Conservation (phyloP, 148 eudicot species). For the Rheum nobile region DNA sequence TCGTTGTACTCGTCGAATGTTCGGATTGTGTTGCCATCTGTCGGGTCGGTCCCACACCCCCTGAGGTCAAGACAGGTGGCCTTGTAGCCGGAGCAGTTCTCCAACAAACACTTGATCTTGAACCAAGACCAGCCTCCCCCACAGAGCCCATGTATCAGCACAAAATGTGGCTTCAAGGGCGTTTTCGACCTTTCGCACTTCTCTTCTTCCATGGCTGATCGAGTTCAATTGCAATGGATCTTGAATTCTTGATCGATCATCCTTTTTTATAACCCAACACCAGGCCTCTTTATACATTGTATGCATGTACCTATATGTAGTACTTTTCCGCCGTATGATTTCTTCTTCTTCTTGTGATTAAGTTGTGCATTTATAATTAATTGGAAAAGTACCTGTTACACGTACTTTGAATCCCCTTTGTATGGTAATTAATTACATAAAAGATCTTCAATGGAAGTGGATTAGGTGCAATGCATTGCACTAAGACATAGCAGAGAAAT, state of each 20-base stretch:
- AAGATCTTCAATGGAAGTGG: not conserved
- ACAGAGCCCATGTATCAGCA: conserved; percentile 58
- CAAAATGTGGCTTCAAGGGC: conserved; percentile 37
- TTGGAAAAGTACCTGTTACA: not conserved
- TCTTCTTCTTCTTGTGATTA: too few species aligned
- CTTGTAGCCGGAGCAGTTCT: conserved; percentile 37
- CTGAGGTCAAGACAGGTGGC: conserved; percentile 67
- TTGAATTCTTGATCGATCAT: not conserved
- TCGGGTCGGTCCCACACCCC: conserved; percentile 44
- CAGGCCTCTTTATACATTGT: too few species aligned
- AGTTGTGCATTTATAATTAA: too few species aligned
- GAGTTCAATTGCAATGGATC: not conserved
- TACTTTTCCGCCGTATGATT: too few species aligned
- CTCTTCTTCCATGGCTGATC: conserved; percentile 12
- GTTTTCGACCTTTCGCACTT: conserved; percentile 12
- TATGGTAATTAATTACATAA: not conserved
- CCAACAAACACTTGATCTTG: conserved; percentile 50
- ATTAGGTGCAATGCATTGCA: not conserved
- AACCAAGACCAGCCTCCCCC: conserved; percentile 94
- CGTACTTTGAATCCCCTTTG: not conserved
- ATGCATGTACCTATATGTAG: not conserved
- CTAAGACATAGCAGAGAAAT: not conserved
- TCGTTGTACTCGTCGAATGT: conserved; percentile 56
- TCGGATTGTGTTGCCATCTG: conserved; percentile 27
- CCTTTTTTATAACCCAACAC: too few species aligned